Conservation (phyloP, 2,329 filamentous ascomycete genomes). For the Colletotrichum plurivorum region DNA sequence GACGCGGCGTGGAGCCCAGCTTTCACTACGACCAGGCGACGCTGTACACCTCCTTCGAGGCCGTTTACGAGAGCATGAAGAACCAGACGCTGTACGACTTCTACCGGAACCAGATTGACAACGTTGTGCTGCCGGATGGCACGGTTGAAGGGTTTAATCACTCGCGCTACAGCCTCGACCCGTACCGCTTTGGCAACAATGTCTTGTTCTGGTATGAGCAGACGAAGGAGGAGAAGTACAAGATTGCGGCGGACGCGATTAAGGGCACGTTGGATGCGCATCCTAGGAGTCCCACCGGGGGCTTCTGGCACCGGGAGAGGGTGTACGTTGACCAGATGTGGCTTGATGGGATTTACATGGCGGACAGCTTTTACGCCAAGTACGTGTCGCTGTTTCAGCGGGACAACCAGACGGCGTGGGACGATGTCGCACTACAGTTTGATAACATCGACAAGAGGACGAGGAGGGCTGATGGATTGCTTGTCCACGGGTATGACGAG, state of each 20-base stretch:
- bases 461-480: constrained; percentile 54
- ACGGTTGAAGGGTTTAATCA: constrained; percentile 62
- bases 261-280: constrained; percentile 62
- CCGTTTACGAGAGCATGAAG: constrained; percentile 57
- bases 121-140: constrained; percentile 62
- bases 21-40: constrained; percentile 61
- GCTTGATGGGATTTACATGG: constrained; percentile 70
- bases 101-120: constrained; percentile 61
- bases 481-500: constrained; percentile 70
- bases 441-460: constrained; percentile 60
- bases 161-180: constrained; percentile 64
- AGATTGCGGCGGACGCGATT: constrained; percentile 61
- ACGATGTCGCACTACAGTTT: constrained; percentile 61
- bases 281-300: constrained; percentile 64
- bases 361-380: constrained; percentile 58
- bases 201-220: constrained; percentile 64
- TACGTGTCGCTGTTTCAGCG: constrained; percentile 55
- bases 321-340: constrained; percentile 69
- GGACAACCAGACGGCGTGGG: constrained; percentile 56
- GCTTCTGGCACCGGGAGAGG: constrained; percentile 66
- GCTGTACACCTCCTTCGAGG: constrained; percentile 62
- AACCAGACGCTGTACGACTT: constrained; percentile 60
- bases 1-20: constrained; percentile 53
- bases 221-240: constrained; percentile 63
- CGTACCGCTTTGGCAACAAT: constrained; percentile 68